Percentiles rank a stretch among this genome's conserved stretches.
Conservation (phyloP, 2,329 filamentous ascomycete species). For the Exophiala sp. region DNA sequence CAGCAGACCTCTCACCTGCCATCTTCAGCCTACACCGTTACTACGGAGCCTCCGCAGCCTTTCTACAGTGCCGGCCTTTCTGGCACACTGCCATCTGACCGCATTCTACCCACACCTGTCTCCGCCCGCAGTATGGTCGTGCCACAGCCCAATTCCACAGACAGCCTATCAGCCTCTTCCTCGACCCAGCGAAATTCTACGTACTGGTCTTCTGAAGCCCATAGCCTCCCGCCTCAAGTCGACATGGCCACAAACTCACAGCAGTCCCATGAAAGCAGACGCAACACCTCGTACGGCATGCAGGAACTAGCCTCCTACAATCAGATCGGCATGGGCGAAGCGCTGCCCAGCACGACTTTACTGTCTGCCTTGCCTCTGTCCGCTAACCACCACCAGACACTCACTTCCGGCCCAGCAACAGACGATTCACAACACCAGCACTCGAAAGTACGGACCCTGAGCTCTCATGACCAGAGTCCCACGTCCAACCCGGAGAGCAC, state of each 20-base stretch:
- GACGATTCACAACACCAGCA: conserved; percentile 1
- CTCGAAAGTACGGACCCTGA: background rate
- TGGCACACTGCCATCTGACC: conserved; percentile 14
- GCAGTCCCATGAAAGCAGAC: conserved; percentile 24
- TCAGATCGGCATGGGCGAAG: conserved; percentile 30
- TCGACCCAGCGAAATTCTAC: conserved; percentile 2
- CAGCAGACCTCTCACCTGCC: conserved; percentile 10
- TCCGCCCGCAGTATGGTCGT: conserved; percentile 9
- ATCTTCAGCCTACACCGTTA: conserved; percentile 6
- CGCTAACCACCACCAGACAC: conserved; percentile 5
- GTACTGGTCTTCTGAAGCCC: conserved; percentile 13
- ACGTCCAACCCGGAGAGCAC: conserved; percentile 9
- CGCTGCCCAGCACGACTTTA: conserved; percentile 11
- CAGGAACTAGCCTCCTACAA: conserved; percentile 33
- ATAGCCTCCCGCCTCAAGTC: conserved; percentile 1
- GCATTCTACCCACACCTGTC: conserved; percentile 17
- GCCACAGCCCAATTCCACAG: conserved; percentile 2
- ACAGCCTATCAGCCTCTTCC: conserved; percentile 6
- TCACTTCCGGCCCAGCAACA: background rate
- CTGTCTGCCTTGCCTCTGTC: conserved; percentile 1
- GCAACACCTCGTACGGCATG: conserved; percentile 21
- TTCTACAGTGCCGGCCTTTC: conserved; percentile 7
- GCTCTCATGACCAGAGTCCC: conserved; percentile 8
- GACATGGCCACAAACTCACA: conserved; percentile 15
- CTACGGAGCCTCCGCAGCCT: conserved; percentile 9